phyloP scores from a whole-genome alignment of 768 basidiomycete genomes.

The Lenzites betulinus region DNA sequence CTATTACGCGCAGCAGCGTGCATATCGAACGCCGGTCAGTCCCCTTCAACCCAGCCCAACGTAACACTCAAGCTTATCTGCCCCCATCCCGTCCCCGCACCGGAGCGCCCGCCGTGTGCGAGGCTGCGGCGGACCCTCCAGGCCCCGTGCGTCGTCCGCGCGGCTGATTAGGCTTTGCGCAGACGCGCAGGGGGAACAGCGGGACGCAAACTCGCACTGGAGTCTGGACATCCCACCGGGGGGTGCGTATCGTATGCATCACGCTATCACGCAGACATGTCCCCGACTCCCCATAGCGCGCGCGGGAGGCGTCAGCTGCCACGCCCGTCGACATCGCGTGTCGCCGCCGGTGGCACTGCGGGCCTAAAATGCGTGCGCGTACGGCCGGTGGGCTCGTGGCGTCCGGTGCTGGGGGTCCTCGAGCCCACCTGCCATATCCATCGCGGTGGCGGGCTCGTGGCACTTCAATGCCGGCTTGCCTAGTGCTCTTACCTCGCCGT shows the following conservation, averaged over 20 bases:
- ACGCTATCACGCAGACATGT: too few relatives aligned
- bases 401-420: background rate
- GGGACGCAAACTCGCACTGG: too few relatives aligned
- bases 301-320: background rate
- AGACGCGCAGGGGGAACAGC: background rate
- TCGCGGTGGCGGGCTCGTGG: too few relatives aligned
- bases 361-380: background rate
- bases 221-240: too few relatives aligned
- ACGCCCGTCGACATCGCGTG: background rate
- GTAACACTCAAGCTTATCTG: background rate
- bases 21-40: too few relatives aligned
- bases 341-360: background rate
- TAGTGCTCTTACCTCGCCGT: too few relatives aligned
- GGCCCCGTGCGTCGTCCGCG: background rate
- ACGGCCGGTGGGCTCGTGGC: background rate
- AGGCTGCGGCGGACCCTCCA: background rate
- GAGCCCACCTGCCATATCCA: too few relatives aligned
- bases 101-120: slow-evolving; percentile 2
- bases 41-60: background rate
- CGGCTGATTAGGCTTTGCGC: slow-evolving; percentile 1
- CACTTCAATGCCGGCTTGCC: too few relatives aligned
- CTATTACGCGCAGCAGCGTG: too few relatives aligned
- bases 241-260: too few relatives aligned
- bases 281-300: too few relatives aligned
- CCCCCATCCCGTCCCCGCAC: background rate